Base-by-base conservation (phyloP, 805 yeast genomes). In the Kluyveromyces wickerhamii region DNA sequence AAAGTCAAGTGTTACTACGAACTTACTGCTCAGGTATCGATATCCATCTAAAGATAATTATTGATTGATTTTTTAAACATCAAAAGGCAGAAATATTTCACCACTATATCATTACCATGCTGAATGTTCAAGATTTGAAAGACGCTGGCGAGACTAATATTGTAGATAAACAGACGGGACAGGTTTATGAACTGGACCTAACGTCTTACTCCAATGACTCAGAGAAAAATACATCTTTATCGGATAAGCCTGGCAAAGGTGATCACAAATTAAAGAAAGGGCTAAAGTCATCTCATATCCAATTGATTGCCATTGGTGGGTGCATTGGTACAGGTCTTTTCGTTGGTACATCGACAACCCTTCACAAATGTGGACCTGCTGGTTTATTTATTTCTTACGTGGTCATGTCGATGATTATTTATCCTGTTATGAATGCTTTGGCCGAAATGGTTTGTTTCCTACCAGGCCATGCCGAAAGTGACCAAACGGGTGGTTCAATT, bases 251-350 rank as follows among this genome's bases (percentile, higher is more conserved):
- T 7, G 14, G 14, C 4, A 28, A 29, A 5, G 23, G 21, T 5
- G 18, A 33, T 2, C 30, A 33, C 19, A 45, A 34, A 1, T 27
- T 45, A 7, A 32, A 51, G 26, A 47, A 52, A 36, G 58, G 57
- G 29, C 26, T 40, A 34, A 74, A 72, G 47, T 69, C 73, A 27
- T 68, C 89, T 52, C 92, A 84, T 53, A 63, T 84, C 44, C 84
- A 81, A 45, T 69, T 83, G 74, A 82, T 83, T 63, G 87, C 92
- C 33, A 66, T 83, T 41, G 92, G 89, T 45, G 88, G 89, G 27
- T 71, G 81, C 40, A 82, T 84, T 45, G 95, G 94, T 47, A 79
- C 89, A 7, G 94, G 92, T 51, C 65, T 85, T 34, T 75, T 85
- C 41, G 80, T 85, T 21, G 85, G 86, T 51, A 71, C 86, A 2